Evolutionary conservation across 2,329 filamentous ascomycete species (phyloP).

Genomic region (Clathrospora elynae): DNA sequence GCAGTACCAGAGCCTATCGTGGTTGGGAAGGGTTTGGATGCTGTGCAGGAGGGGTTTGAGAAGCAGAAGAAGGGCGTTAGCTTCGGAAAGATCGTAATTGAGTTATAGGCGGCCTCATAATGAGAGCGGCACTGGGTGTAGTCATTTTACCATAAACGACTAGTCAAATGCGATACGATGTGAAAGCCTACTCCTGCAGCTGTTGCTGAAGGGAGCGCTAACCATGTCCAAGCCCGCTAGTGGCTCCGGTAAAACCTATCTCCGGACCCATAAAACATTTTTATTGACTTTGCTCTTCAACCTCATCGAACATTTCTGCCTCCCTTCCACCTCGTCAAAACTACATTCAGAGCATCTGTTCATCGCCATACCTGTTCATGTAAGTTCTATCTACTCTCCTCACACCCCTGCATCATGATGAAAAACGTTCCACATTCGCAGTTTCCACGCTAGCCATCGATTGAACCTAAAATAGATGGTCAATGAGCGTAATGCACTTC

Average conservation of each 20-base stretch:
- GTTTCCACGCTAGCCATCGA: too few relatives aligned
- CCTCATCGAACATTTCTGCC: constrained; percentile 2
- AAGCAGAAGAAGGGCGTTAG: constrained; percentile 40
- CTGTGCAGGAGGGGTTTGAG: constrained; percentile 35
- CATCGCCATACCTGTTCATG: too few relatives aligned
- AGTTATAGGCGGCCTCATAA: constrained; percentile 23
- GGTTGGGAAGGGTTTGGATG: constrained; percentile 36
- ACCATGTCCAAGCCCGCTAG: neutral
- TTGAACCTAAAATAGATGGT: too few relatives aligned
- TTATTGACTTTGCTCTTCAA: constrained; percentile 9
- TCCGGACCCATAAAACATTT: constrained; percentile 12
- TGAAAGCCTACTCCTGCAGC: too few relatives aligned
- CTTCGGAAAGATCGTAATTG: constrained; percentile 43
- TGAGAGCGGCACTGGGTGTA: too few relatives aligned
- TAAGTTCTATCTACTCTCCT: too few relatives aligned
- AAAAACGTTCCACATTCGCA: too few relatives aligned
- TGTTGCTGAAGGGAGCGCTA: too few relatives aligned
- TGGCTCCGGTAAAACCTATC: constrained; percentile 8
- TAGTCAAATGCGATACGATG: neutral
- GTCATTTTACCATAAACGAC: too few relatives aligned
- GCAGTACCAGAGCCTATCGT: constrained; percentile 40
- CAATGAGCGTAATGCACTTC: too few relatives aligned
- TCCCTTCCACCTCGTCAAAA: constrained; percentile 2
- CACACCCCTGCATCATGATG: too few relatives aligned
- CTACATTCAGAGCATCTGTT: too few relatives aligned